These are phyloP conservation scores for Puccinia novopanici DNA, from an alignment of 1,284 basidiomycete species.

Conservation along the genomic window DNA sequence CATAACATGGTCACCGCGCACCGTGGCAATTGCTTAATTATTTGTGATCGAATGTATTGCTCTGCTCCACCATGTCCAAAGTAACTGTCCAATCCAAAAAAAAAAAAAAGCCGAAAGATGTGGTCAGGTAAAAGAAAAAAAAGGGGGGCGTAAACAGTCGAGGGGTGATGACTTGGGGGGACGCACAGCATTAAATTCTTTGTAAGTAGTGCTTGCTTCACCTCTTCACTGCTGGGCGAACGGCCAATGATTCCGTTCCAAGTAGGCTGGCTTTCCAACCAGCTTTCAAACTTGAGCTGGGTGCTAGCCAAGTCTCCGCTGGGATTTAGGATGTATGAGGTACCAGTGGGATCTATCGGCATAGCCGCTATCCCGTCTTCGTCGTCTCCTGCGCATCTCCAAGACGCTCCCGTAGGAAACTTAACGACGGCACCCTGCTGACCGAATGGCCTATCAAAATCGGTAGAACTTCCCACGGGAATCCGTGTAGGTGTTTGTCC, in stretches of 20 bases:
- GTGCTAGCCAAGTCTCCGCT: slow-evolving; percentile 84
- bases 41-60: slow-evolving; percentile 85
- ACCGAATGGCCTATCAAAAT: slow-evolving; percentile 78
- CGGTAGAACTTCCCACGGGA: slow-evolving; percentile 97
- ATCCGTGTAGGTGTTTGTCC: slow-evolving; percentile 82
- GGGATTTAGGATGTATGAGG: slow-evolving; percentile 87
- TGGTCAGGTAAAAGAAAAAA: neutral
- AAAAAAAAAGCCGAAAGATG: no score
- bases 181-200: slow-evolving; percentile 83
- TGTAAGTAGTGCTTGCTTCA: slow-evolving; percentile 70
- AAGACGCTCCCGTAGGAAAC: slow-evolving; percentile 79
- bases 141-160: neutral
- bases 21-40: slow-evolving; percentile 73
- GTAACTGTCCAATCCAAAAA: slow-evolving; percentile 66
- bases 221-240: slow-evolving; percentile 76
- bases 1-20: slow-evolving; percentile 96
- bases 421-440: slow-evolving; percentile 83
- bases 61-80: slow-evolving; percentile 96
- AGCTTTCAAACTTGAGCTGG: slow-evolving; percentile 76
- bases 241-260: slow-evolving; percentile 83
- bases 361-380: slow-evolving; percentile 48
- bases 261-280: slow-evolving; percentile 66
- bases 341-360: slow-evolving; percentile 68
- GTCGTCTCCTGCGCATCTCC: slow-evolving; percentile 32
- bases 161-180: neutral